Base-by-base conservation (phyloP, 768 basidiomycete species). In the Tubosaeta sp. region DNA sequence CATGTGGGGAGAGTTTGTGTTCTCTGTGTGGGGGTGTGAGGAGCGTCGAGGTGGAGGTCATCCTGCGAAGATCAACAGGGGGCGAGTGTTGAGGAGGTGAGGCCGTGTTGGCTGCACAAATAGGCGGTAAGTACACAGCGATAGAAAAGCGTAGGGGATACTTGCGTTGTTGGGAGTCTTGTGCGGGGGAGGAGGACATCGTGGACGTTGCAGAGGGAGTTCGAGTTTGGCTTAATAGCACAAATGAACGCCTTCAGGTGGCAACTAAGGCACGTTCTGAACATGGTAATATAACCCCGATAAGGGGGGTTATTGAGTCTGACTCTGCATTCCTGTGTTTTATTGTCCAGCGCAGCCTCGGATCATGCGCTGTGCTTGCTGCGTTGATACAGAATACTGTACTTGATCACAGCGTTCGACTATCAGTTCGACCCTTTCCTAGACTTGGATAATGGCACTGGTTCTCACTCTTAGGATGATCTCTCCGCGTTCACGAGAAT, bases 11-110 rank as follows among this genome's bases (percentile, higher is more conserved):
- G 1, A 75, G 68, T 27, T 69, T 69, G 49, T 71, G 69, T 44
- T 69, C 63, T 53, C 71, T 66, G 47, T 69, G 61, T 22, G 75
- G 64, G 46, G 73, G 60, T 44, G 66, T 70, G 51, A 83, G 73
- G 41, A 72, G 67, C 12, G 72, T 66, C 25, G 67, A 69, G 27
- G 70, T 69, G 24, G 81, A 82, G 18, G 77, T 78, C 69, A 83
- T 80, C 60, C 78, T 79, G 39, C 81, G 77, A 42, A 81, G 71
- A 61, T 82, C 80, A 44, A 70, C 63, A 47, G 73, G 67, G 49
- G 73, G 65, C 24, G 73, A 66, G 56, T 57, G 31, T 43, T 58
- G 65, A 8, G 51, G 49, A 10, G 53, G 58, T 9, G 53, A 44
- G 39, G 53, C 46, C 45, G 56, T 50, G 54, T 51, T 60, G 44